Percentiles rank a stretch among this genome's conserved stretches.
Evolutionary conservation across 164 flowering plant species (phyloP).

Genomic region (Warburgia ugandensis): DNA sequence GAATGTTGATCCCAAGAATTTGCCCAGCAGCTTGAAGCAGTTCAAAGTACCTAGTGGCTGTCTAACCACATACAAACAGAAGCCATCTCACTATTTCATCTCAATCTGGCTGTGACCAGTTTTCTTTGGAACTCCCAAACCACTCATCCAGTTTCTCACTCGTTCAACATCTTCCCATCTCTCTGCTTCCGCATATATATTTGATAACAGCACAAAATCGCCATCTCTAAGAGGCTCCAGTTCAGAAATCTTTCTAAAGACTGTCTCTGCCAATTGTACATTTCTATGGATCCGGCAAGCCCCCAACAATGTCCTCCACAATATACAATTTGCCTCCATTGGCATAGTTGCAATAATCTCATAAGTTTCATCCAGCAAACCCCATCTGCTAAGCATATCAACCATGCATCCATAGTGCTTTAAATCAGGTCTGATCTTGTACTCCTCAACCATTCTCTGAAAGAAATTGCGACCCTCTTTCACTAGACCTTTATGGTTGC

Average conservation of each 20-base stretch:
- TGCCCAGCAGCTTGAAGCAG: background rate
- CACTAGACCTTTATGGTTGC: slow-evolving; percentile 38
- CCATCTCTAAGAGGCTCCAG: slow-evolving; percentile 31
- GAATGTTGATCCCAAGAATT: background rate
- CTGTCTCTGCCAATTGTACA: slow-evolving; percentile 37
- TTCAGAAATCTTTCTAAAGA: slow-evolving; percentile 21
- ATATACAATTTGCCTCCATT: slow-evolving; percentile 21
- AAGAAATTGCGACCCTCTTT: slow-evolving; percentile 33
- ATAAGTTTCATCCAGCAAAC: slow-evolving; percentile 36
- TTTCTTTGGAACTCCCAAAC: slow-evolving; percentile 24
- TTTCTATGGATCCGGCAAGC: slow-evolving; percentile 35
- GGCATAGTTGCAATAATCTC: slow-evolving; percentile 30
- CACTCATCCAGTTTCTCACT: slow-evolving; percentile 35
- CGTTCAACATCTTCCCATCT: slow-evolving; percentile 42
- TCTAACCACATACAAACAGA: background rate
- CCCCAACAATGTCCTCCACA: slow-evolving; percentile 50
- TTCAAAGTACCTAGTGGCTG: background rate
- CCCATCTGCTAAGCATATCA: slow-evolving; percentile 44
- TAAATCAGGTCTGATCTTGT: slow-evolving; percentile 34
- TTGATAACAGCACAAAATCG: slow-evolving; percentile 41
- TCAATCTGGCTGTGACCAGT: slow-evolving; percentile 34
- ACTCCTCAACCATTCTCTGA: slow-evolving; percentile 23
- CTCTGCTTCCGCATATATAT: slow-evolving; percentile 38
- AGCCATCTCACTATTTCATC: slow-evolving; percentile 3
- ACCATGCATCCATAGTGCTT: slow-evolving; percentile 59